phyloP scores from a whole-genome alignment of 257 asterid genomes.

The Jaltomata sinuosa region DNA sequence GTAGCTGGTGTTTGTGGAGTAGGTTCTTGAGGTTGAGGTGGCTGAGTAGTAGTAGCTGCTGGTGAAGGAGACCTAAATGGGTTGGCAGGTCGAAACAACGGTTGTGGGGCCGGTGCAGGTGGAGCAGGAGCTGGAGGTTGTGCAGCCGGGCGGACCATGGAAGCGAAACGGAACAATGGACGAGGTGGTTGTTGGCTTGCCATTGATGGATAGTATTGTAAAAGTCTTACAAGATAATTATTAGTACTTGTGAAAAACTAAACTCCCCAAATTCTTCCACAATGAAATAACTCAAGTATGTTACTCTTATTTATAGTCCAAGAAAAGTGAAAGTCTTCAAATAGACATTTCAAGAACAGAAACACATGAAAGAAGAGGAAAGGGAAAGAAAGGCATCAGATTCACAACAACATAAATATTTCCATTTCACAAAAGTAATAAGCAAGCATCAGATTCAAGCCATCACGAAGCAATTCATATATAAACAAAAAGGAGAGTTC shows the following conservation, averaged over 20 bases:
- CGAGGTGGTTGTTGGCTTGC: conserved; percentile 12
- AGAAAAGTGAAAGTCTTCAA: neutral
- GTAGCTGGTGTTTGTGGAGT: neutral
- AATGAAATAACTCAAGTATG: neutral
- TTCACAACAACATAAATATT: neutral
- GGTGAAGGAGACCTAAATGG: conserved; percentile 2
- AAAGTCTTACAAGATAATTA: neutral
- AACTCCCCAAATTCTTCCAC: neutral
- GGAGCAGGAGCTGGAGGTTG: conserved; percentile 5
- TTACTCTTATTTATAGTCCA: neutral
- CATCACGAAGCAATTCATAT: neutral
- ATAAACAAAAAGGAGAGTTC: neutral
- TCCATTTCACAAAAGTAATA: conserved; percentile 4
- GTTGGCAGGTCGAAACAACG: neutral
- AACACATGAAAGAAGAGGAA: neutral
- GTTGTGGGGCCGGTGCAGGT: conserved; percentile 4
- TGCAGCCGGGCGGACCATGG: conserved; percentile 1
- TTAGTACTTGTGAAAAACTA: neutral
- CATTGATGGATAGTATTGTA: neutral
- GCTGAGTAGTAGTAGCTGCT: neutral
- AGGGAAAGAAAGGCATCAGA: conserved; percentile 14
- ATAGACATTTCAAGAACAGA: neutral
- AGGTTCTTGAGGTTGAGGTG: conserved; percentile 4
- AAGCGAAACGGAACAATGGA: conserved; percentile 10
- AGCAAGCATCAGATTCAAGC: conserved; percentile 8